Base-by-base conservation (phyloP, 495 filamentous ascomycete genomes). In the Xylaria scruposa region DNA sequence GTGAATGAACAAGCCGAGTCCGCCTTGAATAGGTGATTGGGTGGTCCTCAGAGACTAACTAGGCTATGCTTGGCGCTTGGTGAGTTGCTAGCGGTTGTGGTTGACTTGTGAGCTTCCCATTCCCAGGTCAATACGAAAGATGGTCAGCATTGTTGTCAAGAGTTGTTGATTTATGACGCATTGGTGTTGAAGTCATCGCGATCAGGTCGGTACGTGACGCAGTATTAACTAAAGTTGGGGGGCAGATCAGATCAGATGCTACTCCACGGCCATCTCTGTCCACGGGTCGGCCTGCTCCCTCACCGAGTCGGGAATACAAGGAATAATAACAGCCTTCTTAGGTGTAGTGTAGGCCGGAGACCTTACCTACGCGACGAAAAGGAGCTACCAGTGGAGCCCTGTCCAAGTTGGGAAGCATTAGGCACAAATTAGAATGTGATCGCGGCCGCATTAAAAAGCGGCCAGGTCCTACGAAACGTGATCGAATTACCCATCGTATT, bases 401-500 rank as follows among this genome's bases (percentile, higher is more conserved):
- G 62, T 54, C 70, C 61, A 24, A 66, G 61, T 71, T 67, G 62
- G 60, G 70, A 64, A 66, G 58, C 51, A 26, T 71, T 54, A 67
- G 70, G 62, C 70, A 64, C 61, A 49, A 60, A 71, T 40, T 53
- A 71, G 38, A 67, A 66, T 71, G 70, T 58, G 70, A 66, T 53
- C 19, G 47, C 31, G 70, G 70, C 53, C 70, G 70, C 70, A 71
- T 67, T 60, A 71, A 42, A 65, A 44, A 29, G 44, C 74, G 77
- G 71, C 77, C 77, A 76, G 67, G 73, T 65, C 53, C 60, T 61
- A 56, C 62, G 70, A 67, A 53, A 67, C 61, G 61, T 64, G 47
- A 71, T 71, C 70, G 21, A n/a, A 56, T 64, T 70, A 56, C 73
- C 74, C 66, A 76, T 76, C 72, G 69, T 74, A 74, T 75, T 78